Conservation (phyloP, 148 eudicot genomes). For the Chenopodium formosanum region DNA sequence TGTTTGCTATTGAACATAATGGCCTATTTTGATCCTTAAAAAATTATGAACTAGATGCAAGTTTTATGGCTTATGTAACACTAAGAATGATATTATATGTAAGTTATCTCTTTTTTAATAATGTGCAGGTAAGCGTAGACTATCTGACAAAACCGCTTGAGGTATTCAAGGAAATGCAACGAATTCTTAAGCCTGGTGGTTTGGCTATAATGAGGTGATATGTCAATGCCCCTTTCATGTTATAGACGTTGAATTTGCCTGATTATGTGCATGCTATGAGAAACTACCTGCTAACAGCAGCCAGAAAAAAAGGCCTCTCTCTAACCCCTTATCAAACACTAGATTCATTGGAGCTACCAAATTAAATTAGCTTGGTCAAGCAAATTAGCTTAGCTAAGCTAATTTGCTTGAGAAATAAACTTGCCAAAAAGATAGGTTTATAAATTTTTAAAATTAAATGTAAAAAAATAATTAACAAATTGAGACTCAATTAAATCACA, state of each 20-base stretch:
- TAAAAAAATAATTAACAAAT: too few relatives aligned
- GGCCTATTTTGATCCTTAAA: neutral
- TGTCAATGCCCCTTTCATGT: slow-evolving; percentile 6
- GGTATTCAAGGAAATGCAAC: slow-evolving; percentile 87
- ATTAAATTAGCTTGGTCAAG: too few relatives aligned
- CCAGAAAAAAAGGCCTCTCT: neutral
- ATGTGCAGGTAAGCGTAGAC: slow-evolving; percentile 88
- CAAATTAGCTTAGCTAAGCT: too few relatives aligned
- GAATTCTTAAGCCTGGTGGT: slow-evolving; percentile 90
- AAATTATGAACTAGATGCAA: neutral
- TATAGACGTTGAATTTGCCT: slow-evolving; percentile 2
- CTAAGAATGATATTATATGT: neutral
- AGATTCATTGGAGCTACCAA: neutral
- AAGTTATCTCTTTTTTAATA: neutral
- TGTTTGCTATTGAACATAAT: neutral
- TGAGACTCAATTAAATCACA: too few relatives aligned
- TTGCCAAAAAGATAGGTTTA: too few relatives aligned
- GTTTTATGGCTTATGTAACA: neutral
- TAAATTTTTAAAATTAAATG: too few relatives aligned
- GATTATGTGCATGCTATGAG: neutral
- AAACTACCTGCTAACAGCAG: neutral
- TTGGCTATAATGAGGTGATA: slow-evolving; percentile 88
- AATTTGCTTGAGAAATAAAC: too few relatives aligned
- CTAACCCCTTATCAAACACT: neutral
- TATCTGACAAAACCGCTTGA: slow-evolving; percentile 87